phyloP scores from a whole-genome alignment of 257 asterid species.

The Cynanchum wilfordii region DNA sequence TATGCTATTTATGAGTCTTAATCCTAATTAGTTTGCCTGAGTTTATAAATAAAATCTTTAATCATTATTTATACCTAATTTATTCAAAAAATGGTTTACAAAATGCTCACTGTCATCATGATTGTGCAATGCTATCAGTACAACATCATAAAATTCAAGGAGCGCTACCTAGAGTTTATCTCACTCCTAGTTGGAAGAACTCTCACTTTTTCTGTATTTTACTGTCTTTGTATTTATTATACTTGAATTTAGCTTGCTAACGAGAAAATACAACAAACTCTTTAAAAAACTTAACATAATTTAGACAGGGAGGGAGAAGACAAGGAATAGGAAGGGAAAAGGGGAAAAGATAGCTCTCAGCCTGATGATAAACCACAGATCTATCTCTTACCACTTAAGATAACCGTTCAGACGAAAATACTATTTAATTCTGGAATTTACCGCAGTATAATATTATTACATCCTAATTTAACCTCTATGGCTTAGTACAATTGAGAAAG shows the following conservation, averaged over 20 bases:
- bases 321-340: not conserved
- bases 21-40: not conserved
- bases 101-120: not conserved
- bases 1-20: not conserved
- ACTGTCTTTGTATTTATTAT: not conserved
- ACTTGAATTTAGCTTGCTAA: not conserved
- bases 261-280: not conserved
- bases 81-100: not conserved
- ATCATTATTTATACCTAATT: not conserved
- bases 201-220: not conserved
- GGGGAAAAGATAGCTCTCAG: not conserved
- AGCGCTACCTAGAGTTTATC: not conserved
- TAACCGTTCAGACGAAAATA: not conserved
- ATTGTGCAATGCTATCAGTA: not conserved
- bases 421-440: not conserved
- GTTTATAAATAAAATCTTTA: too few species aligned
- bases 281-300: too few species aligned
- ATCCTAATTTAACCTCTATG: not conserved
- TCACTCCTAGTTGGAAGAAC: not conserved
- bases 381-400: not conserved
- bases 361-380: not conserved
- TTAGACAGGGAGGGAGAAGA: not conserved
- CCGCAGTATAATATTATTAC: not conserved
- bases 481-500: not conserved
- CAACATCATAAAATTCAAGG: not conserved